phyloP scores from a whole-genome alignment of 805 yeast genomes.

The Metschnikowia chrysomelidarum region DNA sequence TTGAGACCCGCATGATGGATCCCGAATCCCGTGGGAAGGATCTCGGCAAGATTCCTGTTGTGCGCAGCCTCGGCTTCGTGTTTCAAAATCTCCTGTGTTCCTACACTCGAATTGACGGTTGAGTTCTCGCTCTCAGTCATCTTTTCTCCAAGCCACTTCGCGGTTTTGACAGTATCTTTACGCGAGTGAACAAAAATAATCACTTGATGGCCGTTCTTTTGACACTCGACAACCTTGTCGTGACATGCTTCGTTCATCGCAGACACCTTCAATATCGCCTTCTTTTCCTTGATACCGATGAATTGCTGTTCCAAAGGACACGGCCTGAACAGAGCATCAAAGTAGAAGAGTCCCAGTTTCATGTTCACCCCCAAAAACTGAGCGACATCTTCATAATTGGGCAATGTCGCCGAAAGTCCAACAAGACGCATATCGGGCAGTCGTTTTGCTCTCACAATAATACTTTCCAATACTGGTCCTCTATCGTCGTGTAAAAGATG shows the following conservation, averaged over 20 bases:
- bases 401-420: slow-evolving; percentile 90
- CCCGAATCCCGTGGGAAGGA: slow-evolving; percentile 74
- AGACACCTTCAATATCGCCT: slow-evolving; percentile 68
- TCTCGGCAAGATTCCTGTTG: slow-evolving; percentile 53
- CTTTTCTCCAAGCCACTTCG: slow-evolving; percentile 65
- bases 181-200: slow-evolving; percentile 93
- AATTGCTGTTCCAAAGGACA: slow-evolving; percentile 89
- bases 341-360: slow-evolving; percentile 65
- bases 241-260: slow-evolving; percentile 92
- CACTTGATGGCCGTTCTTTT: slow-evolving; percentile 66
- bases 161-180: slow-evolving; percentile 86
- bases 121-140: slow-evolving; percentile 44
- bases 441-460: slow-evolving; percentile 65
- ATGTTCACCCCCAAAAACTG: slow-evolving; percentile 65
- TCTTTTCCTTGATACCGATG: slow-evolving; percentile 82
- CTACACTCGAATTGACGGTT: slow-evolving; percentile 42
- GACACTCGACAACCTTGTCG: slow-evolving; percentile 63
- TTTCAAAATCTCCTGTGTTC: slow-evolving; percentile 59
- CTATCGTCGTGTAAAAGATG: slow-evolving; percentile 91
- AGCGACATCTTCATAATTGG: slow-evolving; percentile 86
- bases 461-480: slow-evolving; percentile 91
- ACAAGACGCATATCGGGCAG: slow-evolving; percentile 59
- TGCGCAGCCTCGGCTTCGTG: slow-evolving; percentile 59
- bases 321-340: slow-evolving; percentile 83
- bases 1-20: slow-evolving; percentile 90